Percentiles rank a stretch among this genome's conserved stretches.
phyloP scores from a whole-genome alignment of 2,329 filamentous ascomycete species.

The Monosporascus sp. region DNA sequence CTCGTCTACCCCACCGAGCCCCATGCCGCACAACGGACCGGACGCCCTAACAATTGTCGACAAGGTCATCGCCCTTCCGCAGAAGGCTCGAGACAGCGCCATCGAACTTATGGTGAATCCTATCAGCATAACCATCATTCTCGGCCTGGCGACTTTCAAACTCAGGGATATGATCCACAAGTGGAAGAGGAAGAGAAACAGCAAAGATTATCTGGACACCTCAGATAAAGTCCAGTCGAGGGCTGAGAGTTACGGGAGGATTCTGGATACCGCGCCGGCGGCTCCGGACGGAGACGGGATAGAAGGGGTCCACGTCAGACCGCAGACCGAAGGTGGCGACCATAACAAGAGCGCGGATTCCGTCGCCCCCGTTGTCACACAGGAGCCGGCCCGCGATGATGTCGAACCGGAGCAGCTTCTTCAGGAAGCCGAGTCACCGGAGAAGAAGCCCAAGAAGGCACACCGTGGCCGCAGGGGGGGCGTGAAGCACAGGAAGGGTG shows the following conservation, averaged over 20 bases:
- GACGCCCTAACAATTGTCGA: conserved; percentile 41
- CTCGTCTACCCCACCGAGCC: conserved; percentile 26
- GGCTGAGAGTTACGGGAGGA: background rate
- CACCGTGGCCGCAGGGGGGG: conserved; percentile 70
- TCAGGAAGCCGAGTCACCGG: conserved; percentile 27
- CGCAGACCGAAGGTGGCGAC: background rate
- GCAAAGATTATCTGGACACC: background rate
- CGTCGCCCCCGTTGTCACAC: conserved; percentile 12
- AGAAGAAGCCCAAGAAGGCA: conserved; percentile 61
- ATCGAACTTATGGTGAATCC: conserved; percentile 44
- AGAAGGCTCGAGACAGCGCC: conserved; percentile 43
- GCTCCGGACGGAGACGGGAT: background rate
- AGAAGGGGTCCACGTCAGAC: background rate
- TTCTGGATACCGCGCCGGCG: background rate
- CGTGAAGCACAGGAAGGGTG: conserved; percentile 59
- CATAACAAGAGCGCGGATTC: conserved; percentile 11
- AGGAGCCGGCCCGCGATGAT: conserved; percentile 8
- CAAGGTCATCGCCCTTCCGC: conserved; percentile 45
- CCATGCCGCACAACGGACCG: conserved; percentile 18
- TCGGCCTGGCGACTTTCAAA: conserved; percentile 36
- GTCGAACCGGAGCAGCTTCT: conserved; percentile 18
- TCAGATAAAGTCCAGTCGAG: background rate
- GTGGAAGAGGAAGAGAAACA: conserved; percentile 3
- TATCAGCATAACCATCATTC: conserved; percentile 23
- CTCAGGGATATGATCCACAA: conserved; percentile 38